Evolutionary conservation across 2,329 filamentous ascomycete genomes (phyloP).

Genomic region (Exophiala oligosperma): DNA sequence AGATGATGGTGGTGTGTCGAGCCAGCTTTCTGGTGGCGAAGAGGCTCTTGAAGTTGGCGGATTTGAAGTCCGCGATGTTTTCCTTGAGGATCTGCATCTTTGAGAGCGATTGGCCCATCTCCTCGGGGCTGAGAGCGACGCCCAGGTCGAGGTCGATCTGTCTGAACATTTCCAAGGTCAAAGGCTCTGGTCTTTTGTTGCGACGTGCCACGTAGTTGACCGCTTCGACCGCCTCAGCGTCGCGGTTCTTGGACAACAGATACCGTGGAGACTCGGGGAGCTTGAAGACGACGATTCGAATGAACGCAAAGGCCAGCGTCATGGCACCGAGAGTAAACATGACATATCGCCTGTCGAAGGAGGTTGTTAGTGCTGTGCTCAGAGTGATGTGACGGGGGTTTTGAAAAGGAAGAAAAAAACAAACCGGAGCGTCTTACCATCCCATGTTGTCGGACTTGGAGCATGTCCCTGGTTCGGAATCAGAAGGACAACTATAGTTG

Average conservation of each 20-base stretch:
- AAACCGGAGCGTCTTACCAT: slow-evolving; percentile 42
- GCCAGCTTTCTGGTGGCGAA: slow-evolving; percentile 66
- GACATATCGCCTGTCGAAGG: slow-evolving; percentile 59
- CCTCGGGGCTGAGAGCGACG: not conserved
- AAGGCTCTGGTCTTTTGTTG: slow-evolving; percentile 56
- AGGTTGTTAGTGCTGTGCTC: no score
- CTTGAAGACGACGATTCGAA: slow-evolving; percentile 67
- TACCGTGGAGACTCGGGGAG: slow-evolving; percentile 75
- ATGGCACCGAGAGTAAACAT: slow-evolving; percentile 67
- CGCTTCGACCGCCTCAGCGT: slow-evolving; percentile 66
- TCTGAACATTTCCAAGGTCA: slow-evolving; percentile 35
- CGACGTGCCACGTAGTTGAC: slow-evolving; percentile 70
- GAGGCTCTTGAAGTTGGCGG: slow-evolving; percentile 31
- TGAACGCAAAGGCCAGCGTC: slow-evolving; percentile 67
- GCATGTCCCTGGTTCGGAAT: slow-evolving; percentile 34
- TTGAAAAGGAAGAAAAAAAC: not conserved
- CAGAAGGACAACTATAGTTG: slow-evolving; percentile 55
- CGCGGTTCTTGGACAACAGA: slow-evolving; percentile 69
- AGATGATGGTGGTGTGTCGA: slow-evolving; percentile 54
- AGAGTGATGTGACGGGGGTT: not conserved
- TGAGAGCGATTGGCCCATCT: slow-evolving; percentile 25
- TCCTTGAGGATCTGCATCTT: slow-evolving; percentile 33
- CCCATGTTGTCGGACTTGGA: slow-evolving; percentile 61
- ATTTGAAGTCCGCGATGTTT: slow-evolving; percentile 31
- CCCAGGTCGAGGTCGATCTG: slow-evolving; percentile 31